Percentiles rank a stretch among this genome's conserved stretches.
Evolutionary conservation across 2,329 filamentous ascomycete species (phyloP).

Genomic region (Cercospora nicotianae): DNA sequence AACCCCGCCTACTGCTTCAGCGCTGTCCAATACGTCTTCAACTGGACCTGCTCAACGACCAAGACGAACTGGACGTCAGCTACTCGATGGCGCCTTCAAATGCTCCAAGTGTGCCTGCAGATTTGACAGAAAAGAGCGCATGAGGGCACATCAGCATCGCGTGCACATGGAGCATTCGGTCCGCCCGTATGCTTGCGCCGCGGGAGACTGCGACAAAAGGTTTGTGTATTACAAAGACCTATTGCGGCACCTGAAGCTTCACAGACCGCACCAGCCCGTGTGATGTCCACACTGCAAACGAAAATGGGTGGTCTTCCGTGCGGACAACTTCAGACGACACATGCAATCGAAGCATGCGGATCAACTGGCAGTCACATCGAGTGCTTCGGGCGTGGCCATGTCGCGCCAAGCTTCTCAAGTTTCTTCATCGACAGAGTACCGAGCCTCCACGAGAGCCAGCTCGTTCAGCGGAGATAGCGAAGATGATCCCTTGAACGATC

Average conservation of each 20-base stretch:
- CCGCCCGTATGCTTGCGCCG: slow-evolving; percentile 1
- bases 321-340: slow-evolving; percentile 1
- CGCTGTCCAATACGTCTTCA: neutral
- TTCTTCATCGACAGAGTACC: neutral
- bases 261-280: neutral
- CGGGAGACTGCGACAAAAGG: neutral
- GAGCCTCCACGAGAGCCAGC: neutral
- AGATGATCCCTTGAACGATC: neutral
- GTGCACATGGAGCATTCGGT: slow-evolving; percentile 1
- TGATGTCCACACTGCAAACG: neutral
- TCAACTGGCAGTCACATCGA: neutral
- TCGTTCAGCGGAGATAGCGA: neutral
- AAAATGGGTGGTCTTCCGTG: neutral
- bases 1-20: neutral
- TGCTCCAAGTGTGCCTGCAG: neutral
- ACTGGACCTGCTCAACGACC: neutral
- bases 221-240: slow-evolving; percentile 22
- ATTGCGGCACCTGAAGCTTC: slow-evolving; percentile 7
- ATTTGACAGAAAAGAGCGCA: neutral
- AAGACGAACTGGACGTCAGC: neutral
- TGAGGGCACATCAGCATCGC: slow-evolving; percentile 11
- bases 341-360: neutral
- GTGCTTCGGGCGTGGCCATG: neutral
- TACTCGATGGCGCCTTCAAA: neutral
- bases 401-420: neutral